phyloP scores from a whole-genome alignment of 352 stramenopile species.

The Peronospora tabacina region DNA sequence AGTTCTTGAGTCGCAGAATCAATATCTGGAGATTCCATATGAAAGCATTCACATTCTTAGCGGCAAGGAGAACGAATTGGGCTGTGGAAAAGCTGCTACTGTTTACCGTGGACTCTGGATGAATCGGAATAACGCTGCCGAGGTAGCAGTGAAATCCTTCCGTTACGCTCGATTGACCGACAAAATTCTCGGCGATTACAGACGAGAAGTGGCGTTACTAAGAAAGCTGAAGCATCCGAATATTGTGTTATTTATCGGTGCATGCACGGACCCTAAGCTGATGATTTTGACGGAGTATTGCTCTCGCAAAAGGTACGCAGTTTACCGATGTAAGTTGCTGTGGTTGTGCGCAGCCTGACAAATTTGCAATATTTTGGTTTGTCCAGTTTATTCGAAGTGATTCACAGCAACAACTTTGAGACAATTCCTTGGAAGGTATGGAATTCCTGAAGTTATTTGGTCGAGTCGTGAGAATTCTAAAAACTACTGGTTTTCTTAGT shows the following conservation, averaged over 20 bases:
- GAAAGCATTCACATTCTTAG: conserved; percentile 83
- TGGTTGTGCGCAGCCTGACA: background rate
- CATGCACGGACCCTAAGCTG: conserved; percentile 82
- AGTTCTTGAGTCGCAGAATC: conserved; percentile 78
- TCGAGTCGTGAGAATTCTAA: conserved; percentile 1
- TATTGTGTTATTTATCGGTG: conserved; percentile 88
- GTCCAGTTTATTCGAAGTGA: conserved; percentile 80
- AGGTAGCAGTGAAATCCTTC: conserved; percentile 84
- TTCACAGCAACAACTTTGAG: conserved; percentile 83
- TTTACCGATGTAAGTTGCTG: background rate
- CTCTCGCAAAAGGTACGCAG: conserved; percentile 71
- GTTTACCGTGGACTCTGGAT: conserved; percentile 86
- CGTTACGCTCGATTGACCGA: conserved; percentile 83
- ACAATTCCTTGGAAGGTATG: conserved; percentile 86
- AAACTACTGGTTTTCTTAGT: conserved; percentile 33
- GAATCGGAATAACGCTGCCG: conserved; percentile 68
- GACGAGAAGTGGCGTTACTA: conserved; percentile 76
- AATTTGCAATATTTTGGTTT: background rate
- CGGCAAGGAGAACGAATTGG: conserved; percentile 83
- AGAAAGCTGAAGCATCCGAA: conserved; percentile 86
- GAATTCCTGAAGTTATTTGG: background rate
- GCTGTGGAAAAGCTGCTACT: conserved; percentile 78
- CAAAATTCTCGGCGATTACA: conserved; percentile 84
- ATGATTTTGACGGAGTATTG: conserved; percentile 89
- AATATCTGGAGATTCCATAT: conserved; percentile 84